Evolutionary conservation across 805 yeast genomes (phyloP), one percentile per base, ranked within the genome.

Genomic region (Yarrowia keelungensis): DNA sequence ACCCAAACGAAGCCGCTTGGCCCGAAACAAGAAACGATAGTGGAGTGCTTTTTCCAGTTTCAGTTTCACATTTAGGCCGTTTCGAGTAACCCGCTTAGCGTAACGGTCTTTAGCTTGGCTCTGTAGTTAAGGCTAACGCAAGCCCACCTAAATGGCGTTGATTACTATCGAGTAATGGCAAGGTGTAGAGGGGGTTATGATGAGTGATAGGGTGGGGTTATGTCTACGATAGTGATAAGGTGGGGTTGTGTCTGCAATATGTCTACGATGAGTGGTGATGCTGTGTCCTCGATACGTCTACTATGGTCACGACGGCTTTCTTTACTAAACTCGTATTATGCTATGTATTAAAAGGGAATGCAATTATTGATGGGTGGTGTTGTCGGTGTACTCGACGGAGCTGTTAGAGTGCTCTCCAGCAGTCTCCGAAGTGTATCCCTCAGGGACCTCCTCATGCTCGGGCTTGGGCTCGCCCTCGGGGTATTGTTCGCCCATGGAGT

Each of bases 391-490:
- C 43, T 53, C 58, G 3, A 16, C 58, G 8, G 59, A 56, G 47
- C 39, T 41, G 38, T 39, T 41, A 19, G 45, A 39, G 61, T 56
- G 36, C 62, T 41, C 47, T 15, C 47, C 62, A n/a, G 47, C 62
- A 22, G 62, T 26, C 62, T 56, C 62, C n/a, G 62, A 42, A 8
- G 62, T 41, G 22, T 41, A 42, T 4, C 62, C 62, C 62, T 56
- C 62, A 26, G 62, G 62, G 8, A 56, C 62, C 47, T 56, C 62
- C 47, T 56, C 62, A 26, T 56, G 47, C 15, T 56, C 62, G n/a
- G 62, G 62, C 62, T 56, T 56, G 62, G 62, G 62, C 22, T 56
- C 62, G 19, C 62, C 62, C 2, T 56, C 26, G 38, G 62, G 47
- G 47, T 56, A 56, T 26, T 42, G 62, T 36, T 56, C 47, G n/a